Evolutionary conservation across 1,284 basidiomycete species (phyloP).

Genomic region (Tilletia setariae): DNA sequence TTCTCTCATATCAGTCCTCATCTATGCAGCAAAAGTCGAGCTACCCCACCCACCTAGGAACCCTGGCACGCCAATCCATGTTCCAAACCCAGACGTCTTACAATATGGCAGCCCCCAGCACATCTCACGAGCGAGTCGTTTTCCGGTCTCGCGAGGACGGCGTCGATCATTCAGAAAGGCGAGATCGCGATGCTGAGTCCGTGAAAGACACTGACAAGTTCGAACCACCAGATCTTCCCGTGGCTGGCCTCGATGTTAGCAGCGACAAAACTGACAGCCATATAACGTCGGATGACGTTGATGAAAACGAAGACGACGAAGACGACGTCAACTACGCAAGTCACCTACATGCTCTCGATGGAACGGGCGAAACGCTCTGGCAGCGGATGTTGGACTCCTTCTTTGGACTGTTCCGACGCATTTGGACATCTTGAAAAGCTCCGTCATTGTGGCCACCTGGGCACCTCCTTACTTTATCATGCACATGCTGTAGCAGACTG

Average conservation of each 20-base stretch:
- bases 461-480: too few species aligned
- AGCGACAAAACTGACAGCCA: background rate
- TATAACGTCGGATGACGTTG: background rate
- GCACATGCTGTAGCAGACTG: too few species aligned
- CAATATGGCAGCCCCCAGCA: background rate
- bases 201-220: background rate
- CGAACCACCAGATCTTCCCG: background rate
- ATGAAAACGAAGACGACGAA: background rate
- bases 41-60: background rate
- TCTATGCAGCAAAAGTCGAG: background rate
- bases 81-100: background rate
- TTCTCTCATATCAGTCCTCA: background rate
- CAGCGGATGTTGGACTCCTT: conserved; percentile 9
- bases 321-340: background rate
- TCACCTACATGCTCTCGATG: background rate
- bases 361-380: background rate
- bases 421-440: background rate
- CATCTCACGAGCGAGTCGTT: background rate
- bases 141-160: background rate
- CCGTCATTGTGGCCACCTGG: too few species aligned
- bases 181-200: background rate
- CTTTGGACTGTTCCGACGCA: conserved; percentile 3
- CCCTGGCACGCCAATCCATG: background rate
- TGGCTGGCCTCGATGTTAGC: background rate
- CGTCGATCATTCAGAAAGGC: background rate